Percentiles rank a stretch among this genome's conserved stretches.
Evolutionary conservation across 2,329 filamentous ascomycete species (phyloP).

Genomic region (Beauveria australis): DNA sequence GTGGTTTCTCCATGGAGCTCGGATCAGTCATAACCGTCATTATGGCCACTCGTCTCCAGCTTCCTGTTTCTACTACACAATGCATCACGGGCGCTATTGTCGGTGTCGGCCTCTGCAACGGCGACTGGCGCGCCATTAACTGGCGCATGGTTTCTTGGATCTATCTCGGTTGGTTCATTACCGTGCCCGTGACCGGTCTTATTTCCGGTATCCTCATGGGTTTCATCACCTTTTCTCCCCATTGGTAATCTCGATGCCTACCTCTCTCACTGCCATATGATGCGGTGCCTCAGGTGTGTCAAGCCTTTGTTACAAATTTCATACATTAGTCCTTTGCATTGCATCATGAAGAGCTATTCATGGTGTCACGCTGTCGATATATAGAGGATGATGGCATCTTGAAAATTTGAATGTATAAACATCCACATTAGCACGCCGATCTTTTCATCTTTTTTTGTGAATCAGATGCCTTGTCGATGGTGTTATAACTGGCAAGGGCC

Average conservation of each 20-base stretch:
- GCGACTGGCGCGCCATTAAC: slow-evolving; percentile 50
- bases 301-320: neutral
- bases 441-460: neutral
- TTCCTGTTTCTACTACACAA: slow-evolving; percentile 58
- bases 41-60: slow-evolving; percentile 51
- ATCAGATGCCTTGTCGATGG: neutral
- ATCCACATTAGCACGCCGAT: neutral
- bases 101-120: slow-evolving; percentile 54
- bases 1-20: slow-evolving; percentile 53
- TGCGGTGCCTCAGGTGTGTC: neutral
- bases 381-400: neutral
- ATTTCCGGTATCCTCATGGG: slow-evolving; percentile 54
- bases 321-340: neutral
- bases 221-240: slow-evolving; percentile 53
- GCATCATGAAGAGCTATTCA: neutral
- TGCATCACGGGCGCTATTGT: slow-evolving; percentile 56
- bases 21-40: slow-evolving; percentile 55
- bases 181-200: slow-evolving; percentile 47
- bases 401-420: neutral
- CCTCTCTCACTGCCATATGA: no score
- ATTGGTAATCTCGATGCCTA: slow-evolving; percentile 23
- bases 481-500: neutral
- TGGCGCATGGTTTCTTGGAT: slow-evolving; percentile 55
- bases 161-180: slow-evolving; percentile 53
- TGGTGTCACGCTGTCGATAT: neutral